Conservation (phyloP, 345 rosid species). For the Carallia pectinifolia region DNA sequence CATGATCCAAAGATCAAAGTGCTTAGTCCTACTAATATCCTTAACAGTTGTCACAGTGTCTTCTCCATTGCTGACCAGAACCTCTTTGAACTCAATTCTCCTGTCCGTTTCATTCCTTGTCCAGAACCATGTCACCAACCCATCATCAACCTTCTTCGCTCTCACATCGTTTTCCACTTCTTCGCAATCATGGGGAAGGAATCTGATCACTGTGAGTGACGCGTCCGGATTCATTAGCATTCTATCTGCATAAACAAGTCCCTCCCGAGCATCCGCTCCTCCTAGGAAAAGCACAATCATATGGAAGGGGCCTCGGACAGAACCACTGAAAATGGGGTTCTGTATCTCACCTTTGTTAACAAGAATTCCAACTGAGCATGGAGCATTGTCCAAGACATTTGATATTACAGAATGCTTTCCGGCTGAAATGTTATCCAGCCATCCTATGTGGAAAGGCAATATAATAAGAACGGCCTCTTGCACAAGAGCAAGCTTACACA, state of each 20-base stretch:
- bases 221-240: background rate
- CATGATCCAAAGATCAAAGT: background rate
- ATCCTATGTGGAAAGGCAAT: constrained; percentile 48
- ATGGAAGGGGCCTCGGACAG: background rate
- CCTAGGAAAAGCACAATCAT: background rate
- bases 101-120: background rate
- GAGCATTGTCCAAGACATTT: constrained; percentile 50
- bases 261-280: constrained; percentile 1
- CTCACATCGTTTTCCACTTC: background rate
- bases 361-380: constrained; percentile 62
- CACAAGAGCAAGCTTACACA: constrained; percentile 56
- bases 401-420: constrained; percentile 30
- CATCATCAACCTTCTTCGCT: background rate
- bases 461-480: constrained; percentile 48
- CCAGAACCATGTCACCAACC: background rate
- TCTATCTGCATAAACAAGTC: background rate
- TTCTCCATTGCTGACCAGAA: background rate
- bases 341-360: background rate
- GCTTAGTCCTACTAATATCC: background rate
- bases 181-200: background rate
- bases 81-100: background rate
- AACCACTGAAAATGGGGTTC: background rate
- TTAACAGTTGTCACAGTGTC: background rate
- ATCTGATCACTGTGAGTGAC: background rate
- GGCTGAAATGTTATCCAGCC: constrained; percentile 13